Base-by-base conservation (phyloP, 1,284 basidiomycete species). In the Moniliella sp. region DNA sequence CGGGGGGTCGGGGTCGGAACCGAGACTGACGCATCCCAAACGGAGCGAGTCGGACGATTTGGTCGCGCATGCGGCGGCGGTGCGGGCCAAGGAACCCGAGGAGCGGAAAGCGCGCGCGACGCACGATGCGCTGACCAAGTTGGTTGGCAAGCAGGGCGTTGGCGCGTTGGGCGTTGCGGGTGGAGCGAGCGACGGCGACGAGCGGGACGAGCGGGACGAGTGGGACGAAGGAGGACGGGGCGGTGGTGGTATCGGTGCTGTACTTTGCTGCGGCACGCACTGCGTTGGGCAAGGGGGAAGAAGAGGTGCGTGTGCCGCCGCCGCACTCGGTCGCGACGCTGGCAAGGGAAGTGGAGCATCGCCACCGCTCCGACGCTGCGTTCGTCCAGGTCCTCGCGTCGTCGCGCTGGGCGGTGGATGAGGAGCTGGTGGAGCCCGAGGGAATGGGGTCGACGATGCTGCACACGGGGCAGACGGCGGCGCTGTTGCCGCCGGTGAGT, bases 401-500 rank as follows among this genome's bases (percentile, higher is more conserved):
- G 5, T 42, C 38, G 5, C 35, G 46, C 28, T 79, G 77, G 76
- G 76, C 75, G 50, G 74, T 80, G 3, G 65, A 79, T 49, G 74
- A 69, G 32, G 76, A 77, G 57, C 77, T 78, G 74, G 68, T 78
- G 8, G 71, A 74, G n/a, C 65, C 66, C 2, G 61, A 64, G 8
- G 46, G 57, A 5, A 34, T 25, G 28, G 16, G 7, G n/a, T 61
- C 68, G n/a, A 25, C 30, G 18, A 35, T 64, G 9, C 55, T 81
- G 27, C 66, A 61, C 25, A 75, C 75, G 5, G 77, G 76, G 9
- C 76, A 81, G 54, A 74, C 77, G 46, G 70, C 80, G 3, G 77
- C 74, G 13, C 67, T 79, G 18, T 80, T 82, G 29, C 76, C 75
- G 43, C 78, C 76, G 4, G 78, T 81, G 0, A 78, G 75, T 33